Conservation (phyloP, 768 basidiomycete species). For the Boletus sensibilis region DNA sequence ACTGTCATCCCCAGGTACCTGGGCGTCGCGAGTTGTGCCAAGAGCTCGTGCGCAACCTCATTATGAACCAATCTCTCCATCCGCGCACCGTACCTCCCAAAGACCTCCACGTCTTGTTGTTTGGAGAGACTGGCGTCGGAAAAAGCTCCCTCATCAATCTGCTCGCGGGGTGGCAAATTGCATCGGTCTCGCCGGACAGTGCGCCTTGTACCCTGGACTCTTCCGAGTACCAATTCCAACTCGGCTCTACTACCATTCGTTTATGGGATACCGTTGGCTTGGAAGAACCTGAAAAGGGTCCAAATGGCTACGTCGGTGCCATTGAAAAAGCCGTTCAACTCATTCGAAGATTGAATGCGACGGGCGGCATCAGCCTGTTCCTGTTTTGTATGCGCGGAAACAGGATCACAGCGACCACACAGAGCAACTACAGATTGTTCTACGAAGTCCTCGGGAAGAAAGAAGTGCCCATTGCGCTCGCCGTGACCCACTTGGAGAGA, state of each 20-base stretch:
- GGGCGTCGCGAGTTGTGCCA: slow-evolving; percentile 23
- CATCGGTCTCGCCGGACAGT: slow-evolving; percentile 23
- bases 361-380: slow-evolving; percentile 40
- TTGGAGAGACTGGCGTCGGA: slow-evolving; percentile 37
- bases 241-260: slow-evolving; percentile 23
- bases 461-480: slow-evolving; percentile 39
- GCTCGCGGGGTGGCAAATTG: slow-evolving; percentile 27
- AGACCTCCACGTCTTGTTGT: slow-evolving; percentile 37
- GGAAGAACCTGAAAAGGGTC: slow-evolving; percentile 27
- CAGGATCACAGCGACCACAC: slow-evolving; percentile 30
- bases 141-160: slow-evolving; percentile 30
- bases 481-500: slow-evolving; percentile 40
- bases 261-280: slow-evolving; percentile 37
- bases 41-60: slow-evolving; percentile 19
- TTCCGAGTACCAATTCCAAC: slow-evolving; percentile 27
- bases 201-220: slow-evolving; percentile 36
- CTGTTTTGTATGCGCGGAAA: slow-evolving; percentile 41
- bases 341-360: slow-evolving; percentile 29
- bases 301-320: slow-evolving; percentile 23
- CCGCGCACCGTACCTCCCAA: slow-evolving; percentile 18
- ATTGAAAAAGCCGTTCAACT: slow-evolving; percentile 34
- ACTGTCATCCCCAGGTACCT: slow-evolving; percentile 19
- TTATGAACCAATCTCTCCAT: slow-evolving; percentile 13
- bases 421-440: slow-evolving; percentile 26
- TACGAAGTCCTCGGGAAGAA: slow-evolving; percentile 30